Base-by-base conservation (phyloP, 768 basidiomycete genomes). In the Hericium rajendrae region DNA sequence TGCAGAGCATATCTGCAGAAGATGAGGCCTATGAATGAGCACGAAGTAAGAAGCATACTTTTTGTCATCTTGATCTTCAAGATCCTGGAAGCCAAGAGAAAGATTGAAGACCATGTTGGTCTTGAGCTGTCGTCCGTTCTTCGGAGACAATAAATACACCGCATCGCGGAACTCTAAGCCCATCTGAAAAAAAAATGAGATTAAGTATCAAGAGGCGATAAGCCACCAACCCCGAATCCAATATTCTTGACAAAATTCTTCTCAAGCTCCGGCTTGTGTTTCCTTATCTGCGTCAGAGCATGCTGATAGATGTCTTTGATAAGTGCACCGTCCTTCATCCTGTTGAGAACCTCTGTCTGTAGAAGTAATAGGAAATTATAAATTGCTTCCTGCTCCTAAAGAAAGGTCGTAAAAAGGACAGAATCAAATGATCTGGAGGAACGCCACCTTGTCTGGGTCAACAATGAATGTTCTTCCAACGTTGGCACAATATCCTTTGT, bases 121-220 rank as follows among this genome's bases (percentile, higher is more conserved):
- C 66, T 81, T 84, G 51, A 97, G 68, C 13, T 72, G 72, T 10
- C 86, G 83, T 6, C 72, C 72, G 65, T 91, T 95, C 74, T 95
- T 98, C 8, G 84, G 61, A 4, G 86, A 87, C 39, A 98, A 74
- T 12, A 94, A 72, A 68, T 94, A 97, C 0, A 84, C 76, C 10
- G 86, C 82, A 67, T 99, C 95, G 43, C 94, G 84, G 73, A 94
- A 97, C 69, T 99, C 95, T 67, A 97, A 83, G 6, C 95, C 95
- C 69, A 86, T 97, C 94, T 97, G 64, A 1, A 22, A 56, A 15
- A 22, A 15, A 22, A 18, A 13, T 15, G 22, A 15, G 22, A 43
- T 28, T 38, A 37, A 32, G 57, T 24, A 22, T 18, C 10, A 15
- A 48, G 16, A 10, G 0, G n/a, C 2, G 22, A 24, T 8, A 6